A percentile compares a stretch with the other conserved stretches of the same genome.
Conservation (phyloP, 495 filamentous ascomycete species). For the Evernia prunastri region DNA sequence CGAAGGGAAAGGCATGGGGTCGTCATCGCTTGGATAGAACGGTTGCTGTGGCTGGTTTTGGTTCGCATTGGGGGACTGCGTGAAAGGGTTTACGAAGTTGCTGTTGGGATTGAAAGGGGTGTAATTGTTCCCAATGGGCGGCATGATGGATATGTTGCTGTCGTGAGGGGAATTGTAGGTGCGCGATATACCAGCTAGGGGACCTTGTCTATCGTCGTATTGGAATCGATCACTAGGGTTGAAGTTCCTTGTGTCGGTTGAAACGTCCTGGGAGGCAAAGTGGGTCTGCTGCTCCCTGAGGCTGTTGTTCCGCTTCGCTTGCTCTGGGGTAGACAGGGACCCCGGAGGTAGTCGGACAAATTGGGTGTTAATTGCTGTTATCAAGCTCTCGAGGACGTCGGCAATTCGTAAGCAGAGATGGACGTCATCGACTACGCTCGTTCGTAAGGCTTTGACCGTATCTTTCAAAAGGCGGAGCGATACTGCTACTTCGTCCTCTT, state of each 20-base stretch:
- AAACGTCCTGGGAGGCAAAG: background rate
- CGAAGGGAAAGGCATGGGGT: conserved; percentile 14
- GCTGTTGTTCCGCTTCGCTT: background rate
- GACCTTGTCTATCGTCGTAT: conserved; percentile 18
- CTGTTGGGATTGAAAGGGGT: conserved; percentile 10
- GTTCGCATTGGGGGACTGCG: conserved; percentile 13
- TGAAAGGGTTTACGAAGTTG: conserved; percentile 17
- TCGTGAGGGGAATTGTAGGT: conserved; percentile 37
- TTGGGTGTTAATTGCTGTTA: conserved; percentile 62
- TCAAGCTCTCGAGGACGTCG: conserved; percentile 80
- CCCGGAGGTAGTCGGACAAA: conserved; percentile 46
- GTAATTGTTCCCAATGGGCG: conserved; percentile 34
- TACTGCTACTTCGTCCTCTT: conserved; percentile 76
- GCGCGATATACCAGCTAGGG: conserved; percentile 35
- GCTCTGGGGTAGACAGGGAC: conserved; percentile 11
- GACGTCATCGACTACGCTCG: conserved; percentile 88
- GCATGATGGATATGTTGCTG: conserved; percentile 41
- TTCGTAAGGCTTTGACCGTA: conserved; percentile 71
- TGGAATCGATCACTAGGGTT: conserved; percentile 4
- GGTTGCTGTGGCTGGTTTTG: conserved; percentile 18
- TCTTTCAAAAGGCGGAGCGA: conserved; percentile 76
- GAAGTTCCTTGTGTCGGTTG: background rate
- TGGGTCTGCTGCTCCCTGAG: conserved; percentile 7
- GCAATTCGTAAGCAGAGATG: conserved; percentile 92
- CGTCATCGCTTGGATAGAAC: conserved; percentile 11